Conservation (phyloP, 2,329 filamentous ascomycete genomes). For the Phymatotrichopsis omnivora region DNA sequence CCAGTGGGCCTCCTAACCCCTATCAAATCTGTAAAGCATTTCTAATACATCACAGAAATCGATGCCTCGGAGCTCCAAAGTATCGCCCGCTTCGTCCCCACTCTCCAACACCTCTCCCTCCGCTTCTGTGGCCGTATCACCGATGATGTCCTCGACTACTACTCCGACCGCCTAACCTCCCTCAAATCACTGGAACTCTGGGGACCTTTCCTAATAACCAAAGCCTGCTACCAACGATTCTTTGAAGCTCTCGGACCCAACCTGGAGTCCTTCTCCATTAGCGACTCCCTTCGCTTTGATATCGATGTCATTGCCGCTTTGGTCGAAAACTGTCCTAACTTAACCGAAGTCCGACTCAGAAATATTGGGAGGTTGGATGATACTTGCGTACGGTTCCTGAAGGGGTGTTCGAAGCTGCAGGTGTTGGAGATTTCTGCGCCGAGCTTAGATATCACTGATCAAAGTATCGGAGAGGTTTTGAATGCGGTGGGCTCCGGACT, state of each 20-base stretch:
- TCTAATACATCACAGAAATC: conserved; percentile 24
- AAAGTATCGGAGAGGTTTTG: conserved; percentile 25
- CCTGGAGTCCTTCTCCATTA: conserved; percentile 25
- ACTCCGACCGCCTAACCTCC: conserved; percentile 25
- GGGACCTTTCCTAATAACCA: conserved; percentile 30
- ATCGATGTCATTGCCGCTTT: conserved; percentile 25
- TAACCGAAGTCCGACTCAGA: conserved; percentile 26
- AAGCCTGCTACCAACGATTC: conserved; percentile 26
- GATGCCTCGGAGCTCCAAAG: conserved; percentile 23
- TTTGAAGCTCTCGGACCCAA: conserved; percentile 24
- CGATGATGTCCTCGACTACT: conserved; percentile 29
- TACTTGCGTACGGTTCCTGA: conserved; percentile 24
- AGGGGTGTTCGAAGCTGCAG: conserved; percentile 22
- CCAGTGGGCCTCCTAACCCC: conserved; percentile 23
- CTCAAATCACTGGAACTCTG: conserved; percentile 27
- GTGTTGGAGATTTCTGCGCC: conserved; percentile 28
- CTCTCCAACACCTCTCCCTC: conserved; percentile 27
- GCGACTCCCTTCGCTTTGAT: conserved; percentile 27
- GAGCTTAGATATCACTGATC: conserved; percentile 23
- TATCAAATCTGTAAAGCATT: neutral
- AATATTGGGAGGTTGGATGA: conserved; percentile 26
- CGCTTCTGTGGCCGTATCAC: conserved; percentile 28
- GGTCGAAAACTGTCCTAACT: conserved; percentile 30
- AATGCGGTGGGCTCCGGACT: conserved; percentile 27
- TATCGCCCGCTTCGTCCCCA: conserved; percentile 28